Evolutionary conservation across 1,284 basidiomycete genomes (phyloP), one percentile per base, ranked within the genome.

Genomic region (Malassezia equina): DNA sequence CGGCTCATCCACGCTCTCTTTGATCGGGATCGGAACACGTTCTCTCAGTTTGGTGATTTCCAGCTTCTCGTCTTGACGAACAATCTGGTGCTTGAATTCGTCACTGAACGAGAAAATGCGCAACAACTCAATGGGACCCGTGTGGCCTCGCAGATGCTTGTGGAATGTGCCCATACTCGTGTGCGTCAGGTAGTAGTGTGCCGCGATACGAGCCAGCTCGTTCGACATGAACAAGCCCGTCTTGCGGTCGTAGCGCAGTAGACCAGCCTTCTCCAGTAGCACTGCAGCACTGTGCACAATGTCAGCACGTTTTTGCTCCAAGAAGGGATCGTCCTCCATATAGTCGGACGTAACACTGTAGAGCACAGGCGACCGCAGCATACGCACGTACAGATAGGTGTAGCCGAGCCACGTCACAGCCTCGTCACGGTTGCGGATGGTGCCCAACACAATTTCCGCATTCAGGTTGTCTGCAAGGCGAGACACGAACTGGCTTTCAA

Each of bases 111-210:
- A 90, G 73, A 98, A 99, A 7, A 98, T 88, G 42, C 91, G 81
- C 82, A 96, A 94, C 4, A 98, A 78, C 75, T 98, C 94, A 64
- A 99, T 80, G 46, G 81, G 83, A 24, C 85, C 83, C 83, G 95
- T 88, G 8, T 85, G 85, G 7, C 88, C 83, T 55, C 86, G 82
- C 62, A 98, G 78, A 76, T 96, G 90, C 75, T 94, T 88, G 76
- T 95, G 95, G 77, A 96, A 98, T 0, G 86, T 87, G 62, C 87
- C 82, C 94, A 98, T 98, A 55, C 90, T 95, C 66, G 84, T 84
- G 76, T 96, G 86, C 0, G 90, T 88, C 62, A 98, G 87, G 73
- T 98, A 98, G 77, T 90, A 98, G 75, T 98, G 86, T 23, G 89
- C 93, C 0, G 91, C 90, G 66, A 98, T 96, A 15, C 88, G 82